These are phyloP conservation scores for Mucor irregularis DNA, from an alignment of 371 early-diverging fungal genomes.

Conservation along the genomic window DNA sequence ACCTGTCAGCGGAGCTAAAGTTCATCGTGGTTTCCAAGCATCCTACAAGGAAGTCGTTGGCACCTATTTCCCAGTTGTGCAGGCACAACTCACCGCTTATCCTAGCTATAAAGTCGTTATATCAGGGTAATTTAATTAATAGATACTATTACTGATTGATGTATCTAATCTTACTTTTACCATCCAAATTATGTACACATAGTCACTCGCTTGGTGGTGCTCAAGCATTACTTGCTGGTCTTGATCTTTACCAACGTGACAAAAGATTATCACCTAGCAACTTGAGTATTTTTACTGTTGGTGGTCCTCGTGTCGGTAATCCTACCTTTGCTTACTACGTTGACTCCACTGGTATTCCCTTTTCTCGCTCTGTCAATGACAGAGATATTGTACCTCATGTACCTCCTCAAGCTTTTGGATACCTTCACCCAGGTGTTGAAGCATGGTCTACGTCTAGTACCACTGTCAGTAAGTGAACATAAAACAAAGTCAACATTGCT, in stretches of 20 bases:
- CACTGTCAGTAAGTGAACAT: slow-evolving; percentile 12
- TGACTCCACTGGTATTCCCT: slow-evolving; percentile 28
- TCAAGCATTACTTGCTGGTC: slow-evolving; percentile 23
- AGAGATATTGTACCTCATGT: slow-evolving; percentile 33
- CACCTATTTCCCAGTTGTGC: slow-evolving; percentile 13
- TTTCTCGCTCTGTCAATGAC: slow-evolving; percentile 46
- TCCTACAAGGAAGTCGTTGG: slow-evolving; percentile 7
- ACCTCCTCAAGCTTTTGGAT: slow-evolving; percentile 48
- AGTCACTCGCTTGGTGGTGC: slow-evolving; percentile 32
- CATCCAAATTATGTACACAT: not conserved
- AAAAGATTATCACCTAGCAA: slow-evolving; percentile 6
- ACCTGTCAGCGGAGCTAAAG: slow-evolving; percentile 24
- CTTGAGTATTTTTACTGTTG: slow-evolving; percentile 23
- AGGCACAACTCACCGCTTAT: slow-evolving; percentile 12
- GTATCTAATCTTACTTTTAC: too few relatives aligned
- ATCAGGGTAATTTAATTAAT: slow-evolving; percentile 16
- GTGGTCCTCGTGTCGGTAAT: slow-evolving; percentile 56
- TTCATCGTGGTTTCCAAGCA: slow-evolving; percentile 25
- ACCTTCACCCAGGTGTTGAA: slow-evolving; percentile 46
- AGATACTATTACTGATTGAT: not conserved
- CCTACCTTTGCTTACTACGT: slow-evolving; percentile 41
- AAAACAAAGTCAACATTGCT: not conserved
- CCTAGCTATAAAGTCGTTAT: slow-evolving; percentile 24
- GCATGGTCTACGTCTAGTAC: slow-evolving; percentile 37
- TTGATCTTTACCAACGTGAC: slow-evolving; percentile 28